phyloP scores from a whole-genome alignment of 2,329 filamentous ascomycete species.

The Claviceps sp. region DNA sequence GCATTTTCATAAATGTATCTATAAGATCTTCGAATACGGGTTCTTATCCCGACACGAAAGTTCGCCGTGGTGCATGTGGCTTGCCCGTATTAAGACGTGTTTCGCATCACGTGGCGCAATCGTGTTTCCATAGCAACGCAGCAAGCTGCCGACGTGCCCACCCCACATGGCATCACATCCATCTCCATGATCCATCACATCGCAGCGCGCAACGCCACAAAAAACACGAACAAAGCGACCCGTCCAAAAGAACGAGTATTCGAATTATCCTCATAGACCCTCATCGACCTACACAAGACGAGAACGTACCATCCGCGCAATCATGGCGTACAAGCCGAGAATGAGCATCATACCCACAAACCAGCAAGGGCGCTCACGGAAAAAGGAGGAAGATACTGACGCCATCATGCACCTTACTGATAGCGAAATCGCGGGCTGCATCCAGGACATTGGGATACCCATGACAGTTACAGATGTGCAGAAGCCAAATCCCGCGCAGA shows the following conservation, averaged over 20 bases:
- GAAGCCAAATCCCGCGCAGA: constrained; percentile 86
- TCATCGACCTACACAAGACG: not conserved
- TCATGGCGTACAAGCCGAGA: constrained; percentile 45
- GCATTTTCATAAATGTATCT: too few relatives aligned
- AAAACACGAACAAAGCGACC: not conserved
- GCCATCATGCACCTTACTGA: constrained; percentile 48
- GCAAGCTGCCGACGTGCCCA: not conserved
- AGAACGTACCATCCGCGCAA: constrained; percentile 6
- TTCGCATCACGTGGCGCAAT: not conserved
- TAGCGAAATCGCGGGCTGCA: constrained; percentile 87
- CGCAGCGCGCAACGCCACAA: not conserved
- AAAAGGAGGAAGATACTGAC: constrained; percentile 46
- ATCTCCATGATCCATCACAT: not conserved
- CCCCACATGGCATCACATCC: not conserved
- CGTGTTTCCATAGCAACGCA: constrained; percentile 7
- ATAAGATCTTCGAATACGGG: too few relatives aligned
- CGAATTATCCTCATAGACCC: too few relatives aligned
- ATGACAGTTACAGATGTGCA: constrained; percentile 79
- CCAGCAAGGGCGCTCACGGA: constrained; percentile 39
- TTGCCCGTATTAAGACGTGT: too few relatives aligned
- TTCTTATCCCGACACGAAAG: too few relatives aligned
- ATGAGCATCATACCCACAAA: constrained; percentile 46
- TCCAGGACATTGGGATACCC: constrained; percentile 88
- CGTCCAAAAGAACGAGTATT: not conserved
- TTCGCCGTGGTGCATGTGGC: too few relatives aligned